These are phyloP conservation scores for Teunomyces stri DNA, from an alignment of 805 yeast species.

Conservation along the genomic window DNA sequence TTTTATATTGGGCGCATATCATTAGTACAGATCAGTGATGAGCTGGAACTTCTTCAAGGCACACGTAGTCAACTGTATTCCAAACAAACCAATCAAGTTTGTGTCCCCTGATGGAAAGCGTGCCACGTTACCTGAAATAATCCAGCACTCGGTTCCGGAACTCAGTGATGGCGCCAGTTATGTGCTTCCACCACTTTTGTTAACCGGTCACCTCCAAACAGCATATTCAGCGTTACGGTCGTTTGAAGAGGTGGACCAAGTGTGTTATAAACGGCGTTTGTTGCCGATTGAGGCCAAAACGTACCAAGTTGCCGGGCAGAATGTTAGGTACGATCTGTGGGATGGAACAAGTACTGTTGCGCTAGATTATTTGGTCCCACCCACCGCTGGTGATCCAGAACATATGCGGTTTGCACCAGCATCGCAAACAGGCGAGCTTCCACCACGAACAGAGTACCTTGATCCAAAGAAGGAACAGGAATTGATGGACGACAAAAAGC, in stretches of 20 bases:
- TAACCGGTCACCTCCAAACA: constrained; percentile 51
- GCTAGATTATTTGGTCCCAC: constrained; percentile 46
- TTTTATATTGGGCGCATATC: background rate
- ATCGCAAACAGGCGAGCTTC: constrained; percentile 54
- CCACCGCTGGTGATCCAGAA: constrained; percentile 17
- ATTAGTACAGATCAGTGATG: background rate
- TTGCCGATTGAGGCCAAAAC: constrained; percentile 22
- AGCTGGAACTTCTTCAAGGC: constrained; percentile 18
- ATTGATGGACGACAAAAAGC: constrained; percentile 43
- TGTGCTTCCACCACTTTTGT: constrained; percentile 44
- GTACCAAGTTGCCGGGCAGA: constrained; percentile 26
- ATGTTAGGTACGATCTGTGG: constrained; percentile 39
- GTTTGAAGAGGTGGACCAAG: constrained; percentile 39
- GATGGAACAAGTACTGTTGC: constrained; percentile 47
- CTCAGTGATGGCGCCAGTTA: constrained; percentile 35
- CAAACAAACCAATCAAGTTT: constrained; percentile 23
- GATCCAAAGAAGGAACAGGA: constrained; percentile 41
- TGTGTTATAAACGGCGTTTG: constrained; percentile 46
- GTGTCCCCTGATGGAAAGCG: constrained; percentile 6
- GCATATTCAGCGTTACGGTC: constrained; percentile 46
- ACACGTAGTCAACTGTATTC: constrained; percentile 21
- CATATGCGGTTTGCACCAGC: constrained; percentile 35
- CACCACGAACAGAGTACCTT: constrained; percentile 66
- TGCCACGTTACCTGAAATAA: constrained; percentile 28
- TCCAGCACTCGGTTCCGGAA: constrained; percentile 39